Evolutionary conservation across 163 green algal species (phyloP).

Genomic region (Prototheca wickerhamii): DNA sequence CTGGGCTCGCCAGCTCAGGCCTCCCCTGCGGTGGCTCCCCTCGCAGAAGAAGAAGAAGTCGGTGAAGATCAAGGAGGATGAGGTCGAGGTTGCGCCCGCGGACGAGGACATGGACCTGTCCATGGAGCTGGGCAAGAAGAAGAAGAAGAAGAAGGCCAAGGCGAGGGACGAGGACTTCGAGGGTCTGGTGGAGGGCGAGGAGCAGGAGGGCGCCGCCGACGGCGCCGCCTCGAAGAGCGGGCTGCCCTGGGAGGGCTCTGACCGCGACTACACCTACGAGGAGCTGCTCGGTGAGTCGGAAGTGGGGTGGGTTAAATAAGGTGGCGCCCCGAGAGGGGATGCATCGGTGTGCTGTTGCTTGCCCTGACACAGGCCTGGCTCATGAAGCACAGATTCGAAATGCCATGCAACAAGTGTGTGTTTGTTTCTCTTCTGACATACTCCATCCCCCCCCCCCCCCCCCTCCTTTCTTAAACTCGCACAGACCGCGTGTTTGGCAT

Average conservation of each 20-base stretch:
- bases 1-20: too few relatives aligned
- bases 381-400: too few relatives aligned
- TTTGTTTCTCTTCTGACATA: not conserved
- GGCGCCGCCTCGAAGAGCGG: conserved; percentile 28
- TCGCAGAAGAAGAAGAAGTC: conserved; percentile 26
- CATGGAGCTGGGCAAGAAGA: conserved; percentile 36
- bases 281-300: conserved; percentile 74
- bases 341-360: too few relatives aligned
- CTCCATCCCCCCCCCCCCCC: not conserved
- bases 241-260: conserved; percentile 82
- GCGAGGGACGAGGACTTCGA: conserved; percentile 26
- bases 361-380: too few relatives aligned
- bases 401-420: not conserved
- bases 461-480: not conserved
- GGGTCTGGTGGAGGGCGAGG: conserved; percentile 27
- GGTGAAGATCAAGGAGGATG: conserved; percentile 13
- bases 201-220: conserved; percentile 28
- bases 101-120: conserved; percentile 12
- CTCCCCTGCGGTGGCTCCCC: not conserved
- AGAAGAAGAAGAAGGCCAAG: conserved; percentile 51
- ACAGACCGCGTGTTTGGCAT: conserved; percentile 96
- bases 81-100: conserved; percentile 2
- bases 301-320: not conserved
- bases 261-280: conserved; percentile 96
- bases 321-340: too few relatives aligned